Base-by-base conservation (phyloP, 129 eudicot species). In the Lactuca sativa region DNA sequence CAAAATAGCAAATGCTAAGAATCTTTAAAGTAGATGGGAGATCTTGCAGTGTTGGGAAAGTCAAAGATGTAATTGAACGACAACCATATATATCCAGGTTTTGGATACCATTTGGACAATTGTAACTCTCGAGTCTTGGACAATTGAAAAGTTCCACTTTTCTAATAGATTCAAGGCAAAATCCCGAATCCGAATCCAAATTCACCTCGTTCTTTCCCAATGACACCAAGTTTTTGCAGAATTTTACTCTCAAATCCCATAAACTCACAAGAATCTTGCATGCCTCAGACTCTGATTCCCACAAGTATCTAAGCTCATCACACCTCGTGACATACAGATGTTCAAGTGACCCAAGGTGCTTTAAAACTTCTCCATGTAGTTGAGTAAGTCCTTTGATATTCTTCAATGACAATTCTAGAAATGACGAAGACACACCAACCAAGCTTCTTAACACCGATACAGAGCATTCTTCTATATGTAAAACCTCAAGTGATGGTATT, bases 381-480 rank as follows among this genome's bases (percentile, higher is more conserved):
- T 65, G 66, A 56, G 66, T 56, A 74, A 73, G 70, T 53, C 77
- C 56, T 62, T 38, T 62, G 31, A 73, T 53, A 37, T 62, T n/a
- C 43, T 9, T n/a, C 60, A 44, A 8, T 17, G 49, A 6, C 49
- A 60, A 58, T 47, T 13, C 33, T 3, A n/a, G 8, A 53, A 52
- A 4, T 14, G 63, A 71, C 7, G 68, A 48, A 9, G 68, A 71
- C 18, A 60, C 49, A 73, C 56, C 10, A 6, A 73, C 56, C 41
- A 73, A 62, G 54, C 77, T 73, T 18, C 33, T 53, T 3, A 73
- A 62, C 40, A 71, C 60, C 13, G 37, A 14, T 47, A 32, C 9
- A 10, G 51, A 48, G 59, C 77, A 73, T 21, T 18, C 44, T 34
- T 73, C 11, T 52, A 51, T 3, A 13, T 36, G 18, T 37, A 62